Percentiles rank a stretch among this genome's conserved stretches.
phyloP scores from a whole-genome alignment of 225 moss, liverwort and hornwort genomes.

The Polytrichum formosum region DNA sequence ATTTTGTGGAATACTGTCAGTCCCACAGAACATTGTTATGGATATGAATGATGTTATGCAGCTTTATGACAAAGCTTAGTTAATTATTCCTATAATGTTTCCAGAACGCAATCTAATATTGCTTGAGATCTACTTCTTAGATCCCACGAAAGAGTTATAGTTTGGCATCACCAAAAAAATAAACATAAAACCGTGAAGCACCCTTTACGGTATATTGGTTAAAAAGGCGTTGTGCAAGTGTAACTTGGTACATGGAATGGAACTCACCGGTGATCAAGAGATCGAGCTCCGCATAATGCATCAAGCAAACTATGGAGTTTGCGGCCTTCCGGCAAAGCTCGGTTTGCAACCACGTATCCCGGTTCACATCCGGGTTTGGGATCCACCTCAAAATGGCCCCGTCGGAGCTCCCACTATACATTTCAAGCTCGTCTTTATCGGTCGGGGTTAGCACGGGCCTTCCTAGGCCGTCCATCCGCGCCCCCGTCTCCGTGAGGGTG shows the following conservation, averaged over 20 bases:
- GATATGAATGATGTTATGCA: too few species aligned
- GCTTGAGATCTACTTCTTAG: too few species aligned
- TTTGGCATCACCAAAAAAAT: too few species aligned
- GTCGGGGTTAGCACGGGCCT: conserved; percentile 10
- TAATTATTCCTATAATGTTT: too few species aligned
- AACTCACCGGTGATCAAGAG: conserved; percentile 55
- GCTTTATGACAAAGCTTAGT: too few species aligned
- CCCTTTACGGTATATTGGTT: too few species aligned
- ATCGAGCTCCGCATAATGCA: conserved; percentile 64
- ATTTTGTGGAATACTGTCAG: too few species aligned
- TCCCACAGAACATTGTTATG: too few species aligned
- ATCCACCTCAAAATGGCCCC: conserved; percentile 61
- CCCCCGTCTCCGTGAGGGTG: conserved; percentile 8
- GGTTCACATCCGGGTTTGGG: conserved; percentile 56
- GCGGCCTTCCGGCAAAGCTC: conserved; percentile 32
- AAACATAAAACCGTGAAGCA: too few species aligned
- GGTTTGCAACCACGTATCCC: conserved; percentile 49
- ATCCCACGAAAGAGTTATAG: too few species aligned
- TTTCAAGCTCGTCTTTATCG: conserved; percentile 38
- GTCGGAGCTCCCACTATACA: conserved; percentile 58
- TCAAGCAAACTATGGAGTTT: conserved; percentile 50
- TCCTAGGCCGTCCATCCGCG: conserved; percentile 7
- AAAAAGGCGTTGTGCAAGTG: neutral
- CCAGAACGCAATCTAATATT: too few species aligned
- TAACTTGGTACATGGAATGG: neutral